Base-by-base conservation (phyloP, 139 green algal species). In the Tetradesmus obliquus region DNA sequence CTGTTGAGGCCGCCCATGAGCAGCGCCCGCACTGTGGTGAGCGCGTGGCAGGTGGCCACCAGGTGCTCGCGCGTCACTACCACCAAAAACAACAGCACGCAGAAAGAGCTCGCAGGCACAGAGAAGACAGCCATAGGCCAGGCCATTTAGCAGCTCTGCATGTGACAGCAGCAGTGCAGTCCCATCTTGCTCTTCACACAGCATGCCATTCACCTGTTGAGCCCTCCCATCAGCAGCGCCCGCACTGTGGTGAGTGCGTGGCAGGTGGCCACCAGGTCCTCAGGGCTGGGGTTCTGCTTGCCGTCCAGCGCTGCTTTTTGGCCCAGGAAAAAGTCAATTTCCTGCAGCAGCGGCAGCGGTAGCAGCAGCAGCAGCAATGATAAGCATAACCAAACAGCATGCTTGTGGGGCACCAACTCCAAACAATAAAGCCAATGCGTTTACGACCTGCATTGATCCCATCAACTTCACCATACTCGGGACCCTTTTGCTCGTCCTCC, bases 241-340 rank as follows among this genome's bases (percentile, higher is more conserved):
- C 96, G 82, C 91, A 99, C 94, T 45, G 95, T 94, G 57, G 96
- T 97, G 13, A 95, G 89, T 5, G 88, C 84, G 90, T 98, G 96
- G 71, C 97, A 87, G 1, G 93, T 92, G 10, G 96, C 93, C 90
- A 97, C 96, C 3, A 98, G 55, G 55, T 95, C 88, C 22, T 98
- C 96, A 58, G 95, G 54, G 60, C 55, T 57, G 19, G 90, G 74
- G 24, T 69, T 54, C 51, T 51, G 22, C 58, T 84, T 86, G 83
- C 12, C n/a, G 84, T 92, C 82, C 19, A 91, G 88, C 24, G 53
- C 81, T 19, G 88, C n/a, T 83, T 92, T 92, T 45, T 76, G 66
- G 13, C n/a, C 55, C 22, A 92, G n/a, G 55, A 90, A 92, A 13
- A 69, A 69, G 55, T 90, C 90, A 53, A 92, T 86, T 22, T 86